A percentile compares a stretch with the other conserved stretches of the same genome.
These are phyloP conservation scores for Nannochloris sp. DNA, from an alignment of 139 green algal genomes.

Conservation along the genomic window DNA sequence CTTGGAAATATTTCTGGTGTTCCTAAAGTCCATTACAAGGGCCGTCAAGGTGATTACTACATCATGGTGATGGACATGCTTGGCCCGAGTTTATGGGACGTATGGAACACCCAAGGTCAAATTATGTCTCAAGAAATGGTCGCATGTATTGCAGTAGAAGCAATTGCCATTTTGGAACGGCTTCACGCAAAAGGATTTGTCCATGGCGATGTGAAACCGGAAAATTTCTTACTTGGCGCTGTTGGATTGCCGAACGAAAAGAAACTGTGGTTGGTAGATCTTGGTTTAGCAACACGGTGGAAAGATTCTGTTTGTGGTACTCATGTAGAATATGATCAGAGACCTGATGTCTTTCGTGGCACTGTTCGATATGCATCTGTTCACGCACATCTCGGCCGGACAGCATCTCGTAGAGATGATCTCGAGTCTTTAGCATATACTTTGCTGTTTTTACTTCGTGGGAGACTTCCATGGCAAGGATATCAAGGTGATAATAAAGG, in stretches of 20 bases:
- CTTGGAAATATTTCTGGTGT: slow-evolving; percentile 77
- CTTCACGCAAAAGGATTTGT: slow-evolving; percentile 95
- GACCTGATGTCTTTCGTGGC: slow-evolving; percentile 95
- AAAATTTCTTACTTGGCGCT: slow-evolving; percentile 97
- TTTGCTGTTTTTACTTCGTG: slow-evolving; percentile 95
- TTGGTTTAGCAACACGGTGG: slow-evolving; percentile 72
- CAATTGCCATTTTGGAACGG: slow-evolving; percentile 94
- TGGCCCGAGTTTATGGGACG: slow-evolving; percentile 94
- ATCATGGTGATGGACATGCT: slow-evolving; percentile 99
- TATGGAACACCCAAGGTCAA: slow-evolving; percentile 92
- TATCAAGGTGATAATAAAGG: slow-evolving; percentile 89
- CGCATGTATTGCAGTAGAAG: slow-evolving; percentile 95
- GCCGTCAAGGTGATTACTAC: slow-evolving; percentile 94
- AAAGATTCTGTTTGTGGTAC: slow-evolving; percentile 67
- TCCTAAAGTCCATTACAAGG: slow-evolving; percentile 96
- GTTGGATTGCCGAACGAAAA: slow-evolving; percentile 78
- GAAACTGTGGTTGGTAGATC: slow-evolving; percentile 93
- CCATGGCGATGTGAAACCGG: slow-evolving; percentile 98
- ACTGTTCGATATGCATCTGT: slow-evolving; percentile 97
- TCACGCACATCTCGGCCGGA: slow-evolving; percentile 95
- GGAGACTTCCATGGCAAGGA: slow-evolving; percentile 85
- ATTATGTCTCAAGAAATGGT: slow-evolving; percentile 99
- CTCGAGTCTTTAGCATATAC: slow-evolving; percentile 98
- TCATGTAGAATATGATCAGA: slow-evolving; percentile 99
- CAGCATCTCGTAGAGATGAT: slow-evolving; percentile 88